A percentile compares a stretch with the other conserved stretches of the same genome.
phyloP scores from a whole-genome alignment of 805 yeast species.

The Yarrowia bubula region DNA sequence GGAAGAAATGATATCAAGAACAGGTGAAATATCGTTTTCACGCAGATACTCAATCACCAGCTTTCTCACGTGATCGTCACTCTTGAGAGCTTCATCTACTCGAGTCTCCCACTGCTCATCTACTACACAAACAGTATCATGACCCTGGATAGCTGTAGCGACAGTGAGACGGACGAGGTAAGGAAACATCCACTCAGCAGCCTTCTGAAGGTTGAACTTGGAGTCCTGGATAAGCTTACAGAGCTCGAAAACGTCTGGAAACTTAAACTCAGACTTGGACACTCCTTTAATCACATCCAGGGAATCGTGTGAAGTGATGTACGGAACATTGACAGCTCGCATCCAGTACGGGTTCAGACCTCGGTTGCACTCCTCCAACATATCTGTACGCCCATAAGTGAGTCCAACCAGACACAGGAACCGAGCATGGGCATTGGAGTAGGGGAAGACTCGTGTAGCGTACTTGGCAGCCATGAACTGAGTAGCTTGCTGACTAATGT shows the following conservation, averaged over 20 bases:
- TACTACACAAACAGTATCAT: conserved; percentile 54
- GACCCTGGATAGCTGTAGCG: conserved; percentile 58
- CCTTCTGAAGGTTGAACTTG: conserved; percentile 28
- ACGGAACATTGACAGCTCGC: conserved; percentile 44
- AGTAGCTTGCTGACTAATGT: conserved; percentile 46
- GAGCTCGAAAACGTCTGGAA: conserved; percentile 11
- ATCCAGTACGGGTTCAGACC: conserved; percentile 88
- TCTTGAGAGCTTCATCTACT: conserved; percentile 63
- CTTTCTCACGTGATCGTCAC: conserved; percentile 53
- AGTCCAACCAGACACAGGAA: conserved; percentile 66
- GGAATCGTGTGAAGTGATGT: conserved; percentile 5
- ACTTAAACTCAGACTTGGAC: not conserved
- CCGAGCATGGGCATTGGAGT: conserved; percentile 66
- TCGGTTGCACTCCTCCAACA: conserved; percentile 71
- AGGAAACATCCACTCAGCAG: conserved; percentile 49
- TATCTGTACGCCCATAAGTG: conserved; percentile 59
- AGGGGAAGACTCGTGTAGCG: conserved; percentile 61
- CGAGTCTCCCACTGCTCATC: conserved; percentile 76
- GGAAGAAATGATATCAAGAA: conserved; percentile 41
- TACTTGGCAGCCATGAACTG: conserved; percentile 66
- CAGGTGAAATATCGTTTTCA: not conserved
- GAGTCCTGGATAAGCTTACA: conserved; percentile 26
- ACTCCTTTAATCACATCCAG: conserved; percentile 4
- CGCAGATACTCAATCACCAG: conserved; percentile 35
- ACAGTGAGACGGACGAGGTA: conserved; percentile 54